These are phyloP conservation scores for Trichophaea hybrida DNA, from an alignment of 2,329 filamentous ascomycete species.

Conservation along the genomic window DNA sequence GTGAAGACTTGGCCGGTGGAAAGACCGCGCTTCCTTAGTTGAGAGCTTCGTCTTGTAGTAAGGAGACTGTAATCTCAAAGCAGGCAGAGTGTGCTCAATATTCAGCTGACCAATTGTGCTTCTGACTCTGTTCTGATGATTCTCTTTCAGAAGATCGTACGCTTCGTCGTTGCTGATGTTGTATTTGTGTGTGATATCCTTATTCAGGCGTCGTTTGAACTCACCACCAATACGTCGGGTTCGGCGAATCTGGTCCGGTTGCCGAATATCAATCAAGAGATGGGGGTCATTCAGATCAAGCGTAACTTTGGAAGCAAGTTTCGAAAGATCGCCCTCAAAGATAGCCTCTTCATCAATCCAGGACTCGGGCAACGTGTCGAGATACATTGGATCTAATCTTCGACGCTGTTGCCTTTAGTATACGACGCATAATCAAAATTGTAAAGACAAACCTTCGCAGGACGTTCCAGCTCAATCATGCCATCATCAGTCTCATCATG, in stretches of 20 bases:
- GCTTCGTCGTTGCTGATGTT: conserved; percentile 94
- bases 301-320: conserved; percentile 60
- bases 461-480: conserved; percentile 11
- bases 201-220: conserved; percentile 52
- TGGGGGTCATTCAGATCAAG: conserved; percentile 81
- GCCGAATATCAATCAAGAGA: conserved; percentile 66
- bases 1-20: conserved; percentile 65
- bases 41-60: conserved; percentile 84
- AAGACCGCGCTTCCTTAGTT: conserved; percentile 58
- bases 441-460: conserved; percentile 37
- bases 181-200: conserved; percentile 66
- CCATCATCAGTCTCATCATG: conserved; percentile 15
- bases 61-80: conserved; percentile 79
- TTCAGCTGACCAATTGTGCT: conserved; percentile 80
- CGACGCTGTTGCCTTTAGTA: conserved; percentile 15
- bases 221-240: conserved; percentile 45
- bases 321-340: conserved; percentile 44
- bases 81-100: conserved; percentile 90
- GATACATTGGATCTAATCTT: conserved; percentile 18
- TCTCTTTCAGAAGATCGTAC: conserved; percentile 90
- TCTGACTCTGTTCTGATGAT: conserved; percentile 88
- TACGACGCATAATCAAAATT: conserved; percentile 42
- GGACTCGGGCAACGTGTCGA: conserved; percentile 32
- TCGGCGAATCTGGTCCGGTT: conserved; percentile 42
- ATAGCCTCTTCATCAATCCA: conserved; percentile 54